These are phyloP conservation scores for Mycosphaerelloides madeirae DNA, from an alignment of 2,329 filamentous ascomycete genomes.

Conservation along the genomic window DNA sequence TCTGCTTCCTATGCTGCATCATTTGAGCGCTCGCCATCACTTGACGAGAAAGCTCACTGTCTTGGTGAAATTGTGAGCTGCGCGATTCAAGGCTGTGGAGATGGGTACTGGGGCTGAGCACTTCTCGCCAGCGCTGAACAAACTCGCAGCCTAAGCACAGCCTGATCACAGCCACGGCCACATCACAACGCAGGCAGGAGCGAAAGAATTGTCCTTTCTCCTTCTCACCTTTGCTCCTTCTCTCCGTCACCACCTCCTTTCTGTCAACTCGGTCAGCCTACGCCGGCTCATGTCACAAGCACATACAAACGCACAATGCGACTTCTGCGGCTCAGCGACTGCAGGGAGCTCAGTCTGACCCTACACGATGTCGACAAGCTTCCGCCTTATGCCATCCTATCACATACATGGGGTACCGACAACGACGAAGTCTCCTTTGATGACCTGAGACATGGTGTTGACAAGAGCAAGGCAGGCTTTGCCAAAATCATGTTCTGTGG, in stretches of 20 bases:
- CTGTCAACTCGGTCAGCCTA: background rate
- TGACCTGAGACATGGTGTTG: background rate
- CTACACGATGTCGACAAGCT: constrained; percentile 2
- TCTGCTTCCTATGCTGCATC: too few relatives aligned
- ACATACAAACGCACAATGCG: constrained; percentile 3
- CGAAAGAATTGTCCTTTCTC: too few relatives aligned
- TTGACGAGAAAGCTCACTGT: too few relatives aligned
- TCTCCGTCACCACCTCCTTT: too few relatives aligned
- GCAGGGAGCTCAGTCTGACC: constrained; percentile 4
- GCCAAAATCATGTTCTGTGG: constrained; percentile 2
- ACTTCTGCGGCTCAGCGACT: constrained; percentile 2
- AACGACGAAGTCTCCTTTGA: constrained; percentile 3
- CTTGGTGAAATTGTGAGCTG: too few relatives aligned
- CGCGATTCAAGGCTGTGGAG: too few relatives aligned
- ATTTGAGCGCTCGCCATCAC: too few relatives aligned
- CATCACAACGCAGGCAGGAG: too few relatives aligned
- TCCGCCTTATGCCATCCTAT: constrained; percentile 7
- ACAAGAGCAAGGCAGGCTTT: background rate
- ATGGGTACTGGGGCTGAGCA: too few relatives aligned
- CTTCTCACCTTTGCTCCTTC: background rate
- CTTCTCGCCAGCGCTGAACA: too few relatives aligned
- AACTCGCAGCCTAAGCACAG: too few relatives aligned
- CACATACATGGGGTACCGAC: constrained; percentile 5
- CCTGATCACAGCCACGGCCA: too few relatives aligned
- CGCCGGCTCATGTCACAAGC: background rate